phyloP scores from a whole-genome alignment of 306 rosid species.

The Canavalia gladiata region DNA sequence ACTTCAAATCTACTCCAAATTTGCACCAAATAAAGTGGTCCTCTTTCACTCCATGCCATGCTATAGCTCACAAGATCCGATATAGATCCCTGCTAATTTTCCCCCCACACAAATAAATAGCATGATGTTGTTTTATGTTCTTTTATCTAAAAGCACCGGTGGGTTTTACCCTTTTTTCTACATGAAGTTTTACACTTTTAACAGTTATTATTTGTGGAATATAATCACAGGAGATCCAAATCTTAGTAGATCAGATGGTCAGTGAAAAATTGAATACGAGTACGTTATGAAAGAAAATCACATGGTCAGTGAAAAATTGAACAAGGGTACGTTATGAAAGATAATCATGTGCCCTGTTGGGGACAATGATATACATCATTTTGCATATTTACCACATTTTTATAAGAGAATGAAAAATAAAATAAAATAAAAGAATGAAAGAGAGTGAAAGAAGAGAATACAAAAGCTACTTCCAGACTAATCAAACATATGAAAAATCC shows the following conservation, averaged over 20 bases:
- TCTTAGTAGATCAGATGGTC: conserved; percentile 36
- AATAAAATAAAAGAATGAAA: neutral
- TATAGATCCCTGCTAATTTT: conserved; percentile 35
- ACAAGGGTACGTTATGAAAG: neutral
- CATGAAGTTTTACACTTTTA: no score
- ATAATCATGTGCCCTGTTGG: neutral
- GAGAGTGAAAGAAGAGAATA: conserved; percentile 7
- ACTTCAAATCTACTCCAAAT: conserved; percentile 58
- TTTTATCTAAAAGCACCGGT: conserved; percentile 43
- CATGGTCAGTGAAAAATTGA: conserved; percentile 1
- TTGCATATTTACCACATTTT: neutral
- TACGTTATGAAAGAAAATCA: neutral
- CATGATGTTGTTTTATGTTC: conserved; percentile 35
- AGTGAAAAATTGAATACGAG: neutral
- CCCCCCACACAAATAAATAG: conserved; percentile 18
- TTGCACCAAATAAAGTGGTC: conserved; percentile 55
- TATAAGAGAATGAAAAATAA: neutral
- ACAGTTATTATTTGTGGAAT: conserved; percentile 8
- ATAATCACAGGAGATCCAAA: conserved; percentile 12
- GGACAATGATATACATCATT: neutral
- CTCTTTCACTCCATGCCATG: conserved; percentile 41
- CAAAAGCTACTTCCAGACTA: neutral
- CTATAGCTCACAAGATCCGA: conserved; percentile 50
- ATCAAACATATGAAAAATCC: conserved; percentile 36
- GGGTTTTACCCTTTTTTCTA: neutral